These are phyloP conservation scores for Starmerella tilneyi DNA, from an alignment of 805 yeast species.

Conservation along the genomic window DNA sequence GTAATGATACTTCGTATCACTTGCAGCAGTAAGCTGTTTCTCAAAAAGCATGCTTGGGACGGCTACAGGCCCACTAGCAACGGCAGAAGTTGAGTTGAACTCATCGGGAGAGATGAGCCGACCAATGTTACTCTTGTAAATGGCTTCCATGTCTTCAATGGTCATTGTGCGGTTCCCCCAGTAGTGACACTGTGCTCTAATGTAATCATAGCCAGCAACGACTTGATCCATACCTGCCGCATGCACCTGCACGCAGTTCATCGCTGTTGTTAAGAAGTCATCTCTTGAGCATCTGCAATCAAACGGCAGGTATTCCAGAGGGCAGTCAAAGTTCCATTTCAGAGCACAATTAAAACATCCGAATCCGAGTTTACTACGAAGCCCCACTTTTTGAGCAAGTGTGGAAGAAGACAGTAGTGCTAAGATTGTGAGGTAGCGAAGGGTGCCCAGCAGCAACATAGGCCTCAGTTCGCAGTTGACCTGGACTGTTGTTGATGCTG, in stretches of 20 bases:
- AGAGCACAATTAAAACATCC: conserved; percentile 31
- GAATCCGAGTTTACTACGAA: conserved; percentile 28
- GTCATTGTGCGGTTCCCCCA: conserved; percentile 26
- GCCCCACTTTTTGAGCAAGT: conserved; percentile 29
- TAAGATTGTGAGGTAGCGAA: background rate
- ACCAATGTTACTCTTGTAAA: conserved; percentile 28
- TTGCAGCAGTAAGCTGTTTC: conserved; percentile 23
- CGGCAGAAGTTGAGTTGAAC: conserved; percentile 2
- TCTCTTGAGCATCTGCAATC: conserved; percentile 27
- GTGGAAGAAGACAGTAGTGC: background rate
- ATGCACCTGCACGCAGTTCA: conserved; percentile 26
- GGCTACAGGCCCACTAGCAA: conserved; percentile 18
- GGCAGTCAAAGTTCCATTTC: conserved; percentile 29
- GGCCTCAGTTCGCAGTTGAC: background rate
- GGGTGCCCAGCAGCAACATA: background rate
- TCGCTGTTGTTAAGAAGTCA: conserved; percentile 28
- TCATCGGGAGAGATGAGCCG: conserved; percentile 13
- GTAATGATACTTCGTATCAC: conserved; percentile 27
- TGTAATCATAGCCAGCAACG: conserved; percentile 25
- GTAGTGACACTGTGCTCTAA: conserved; percentile 27
- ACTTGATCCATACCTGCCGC: conserved; percentile 24
- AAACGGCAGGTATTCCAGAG: conserved; percentile 21
- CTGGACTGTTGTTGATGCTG: background rate
- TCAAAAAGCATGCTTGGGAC: conserved; percentile 16
- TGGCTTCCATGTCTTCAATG: conserved; percentile 23